These are phyloP conservation scores for Alternaria rosae DNA, from an alignment of 2,329 filamentous ascomycete species.

Conservation along the genomic window DNA sequence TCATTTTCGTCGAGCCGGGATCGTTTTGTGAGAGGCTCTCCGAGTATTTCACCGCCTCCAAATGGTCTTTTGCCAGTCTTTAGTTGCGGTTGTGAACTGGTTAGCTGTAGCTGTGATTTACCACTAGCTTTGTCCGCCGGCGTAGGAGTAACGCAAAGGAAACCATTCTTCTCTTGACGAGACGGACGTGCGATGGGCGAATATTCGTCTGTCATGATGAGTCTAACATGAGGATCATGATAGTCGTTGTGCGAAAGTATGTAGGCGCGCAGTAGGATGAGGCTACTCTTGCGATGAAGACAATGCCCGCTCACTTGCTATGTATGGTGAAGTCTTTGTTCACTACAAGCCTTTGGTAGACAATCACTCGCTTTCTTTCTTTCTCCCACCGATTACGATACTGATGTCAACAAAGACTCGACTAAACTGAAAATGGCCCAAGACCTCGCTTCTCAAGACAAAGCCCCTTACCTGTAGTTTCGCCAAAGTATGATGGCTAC, in stretches of 20 bases:
- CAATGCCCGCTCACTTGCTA: not conserved
- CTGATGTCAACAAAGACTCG: not conserved
- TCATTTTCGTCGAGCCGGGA: not conserved
- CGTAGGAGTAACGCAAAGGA: not conserved
- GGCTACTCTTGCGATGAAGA: not conserved
- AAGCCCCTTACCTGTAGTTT: not conserved
- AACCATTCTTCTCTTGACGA: not conserved
- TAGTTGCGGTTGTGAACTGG: too few species aligned
- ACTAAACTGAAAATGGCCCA: accelerated
- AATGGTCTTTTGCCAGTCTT: not conserved
- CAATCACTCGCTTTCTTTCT: not conserved
- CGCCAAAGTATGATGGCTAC: too few species aligned
- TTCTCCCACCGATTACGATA: not conserved
- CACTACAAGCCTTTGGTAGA: not conserved
- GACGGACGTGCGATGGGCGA: not conserved
- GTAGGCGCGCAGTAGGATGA: accelerated
- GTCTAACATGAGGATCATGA: accelerated
- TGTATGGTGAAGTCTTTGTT: not conserved
- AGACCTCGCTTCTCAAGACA: not conserved
- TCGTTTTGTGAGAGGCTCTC: not conserved
- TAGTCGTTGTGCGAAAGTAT: not conserved
- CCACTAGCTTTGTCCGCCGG: accelerated
- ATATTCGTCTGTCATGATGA: not conserved
- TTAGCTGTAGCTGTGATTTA: too few species aligned
- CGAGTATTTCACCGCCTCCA: not conserved